These are phyloP conservation scores for Durusdinium trenchii DNA, from an alignment of 73 alveolate species.

Conservation along the genomic window DNA sequence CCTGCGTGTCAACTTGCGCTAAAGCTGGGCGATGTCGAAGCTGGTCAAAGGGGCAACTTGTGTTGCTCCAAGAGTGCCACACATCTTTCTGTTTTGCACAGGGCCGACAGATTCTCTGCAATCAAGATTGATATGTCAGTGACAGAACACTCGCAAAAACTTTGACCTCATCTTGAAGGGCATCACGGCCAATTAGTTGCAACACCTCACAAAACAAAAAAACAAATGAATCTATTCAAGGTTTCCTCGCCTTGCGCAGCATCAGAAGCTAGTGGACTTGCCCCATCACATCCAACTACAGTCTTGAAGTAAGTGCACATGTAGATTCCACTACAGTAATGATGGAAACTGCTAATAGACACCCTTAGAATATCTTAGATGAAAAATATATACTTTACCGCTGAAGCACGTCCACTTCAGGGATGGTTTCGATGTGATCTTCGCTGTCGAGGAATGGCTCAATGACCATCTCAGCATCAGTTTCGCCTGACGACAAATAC, in stretches of 20 bases:
- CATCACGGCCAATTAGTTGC: constrained; percentile 74
- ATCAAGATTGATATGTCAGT: neutral
- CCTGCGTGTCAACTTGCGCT: neutral
- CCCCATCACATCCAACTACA: no score
- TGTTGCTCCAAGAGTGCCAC: neutral
- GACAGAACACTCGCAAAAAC: neutral
- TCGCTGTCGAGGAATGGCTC: constrained; percentile 61
- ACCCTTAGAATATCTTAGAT: no score
- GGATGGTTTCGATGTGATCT: neutral
- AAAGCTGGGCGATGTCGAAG: neutral
- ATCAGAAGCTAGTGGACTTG: no score
- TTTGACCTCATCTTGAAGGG: constrained; percentile 26
- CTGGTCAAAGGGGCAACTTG: neutral
- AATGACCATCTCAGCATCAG: constrained; percentile 45
- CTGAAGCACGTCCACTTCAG: constrained; percentile 29
- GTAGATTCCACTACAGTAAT: no score
- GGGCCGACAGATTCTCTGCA: neutral
- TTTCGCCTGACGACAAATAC: constrained; percentile 1
- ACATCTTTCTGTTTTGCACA: neutral
- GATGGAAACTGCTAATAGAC: no score
- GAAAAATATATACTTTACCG: no score
- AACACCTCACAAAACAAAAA: constrained; percentile 13
- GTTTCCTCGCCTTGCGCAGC: no score
- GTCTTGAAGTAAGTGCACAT: no score
- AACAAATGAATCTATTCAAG: no score